Evolutionary conservation across 306 rosid genomes (phyloP).

Genomic region (Casuarina glauca): DNA sequence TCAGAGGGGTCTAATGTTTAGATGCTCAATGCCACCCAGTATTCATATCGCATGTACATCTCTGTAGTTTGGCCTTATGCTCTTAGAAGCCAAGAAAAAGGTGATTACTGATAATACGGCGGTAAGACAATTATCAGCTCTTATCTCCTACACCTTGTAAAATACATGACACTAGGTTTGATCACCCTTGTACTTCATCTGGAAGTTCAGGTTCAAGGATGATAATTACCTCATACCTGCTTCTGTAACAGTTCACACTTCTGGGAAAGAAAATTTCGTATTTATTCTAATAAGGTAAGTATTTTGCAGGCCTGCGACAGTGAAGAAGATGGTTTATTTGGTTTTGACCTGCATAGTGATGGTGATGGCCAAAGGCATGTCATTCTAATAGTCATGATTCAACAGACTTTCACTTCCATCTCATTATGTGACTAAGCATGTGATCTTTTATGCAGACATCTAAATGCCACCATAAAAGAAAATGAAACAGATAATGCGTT

Average conservation of each 20-base stretch:
- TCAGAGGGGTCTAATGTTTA: neutral
- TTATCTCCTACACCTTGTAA: neutral
- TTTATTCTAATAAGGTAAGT: slow-evolving; percentile 25
- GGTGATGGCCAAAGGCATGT: slow-evolving; percentile 82
- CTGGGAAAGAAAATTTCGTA: slow-evolving; percentile 4
- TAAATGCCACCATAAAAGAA: slow-evolving; percentile 54
- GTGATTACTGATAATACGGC: neutral
- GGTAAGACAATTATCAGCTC: neutral
- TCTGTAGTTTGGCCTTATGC: neutral
- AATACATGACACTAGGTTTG: neutral
- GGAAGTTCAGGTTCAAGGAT: slow-evolving; percentile 10
- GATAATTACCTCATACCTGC: slow-evolving; percentile 9
- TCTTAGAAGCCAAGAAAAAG: neutral
- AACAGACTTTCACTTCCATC: slow-evolving; percentile 11
- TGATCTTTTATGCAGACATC: slow-evolving; percentile 46
- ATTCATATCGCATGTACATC: neutral
- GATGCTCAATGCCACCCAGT: neutral
- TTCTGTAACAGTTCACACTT: slow-evolving; percentile 8
- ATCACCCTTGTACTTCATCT: neutral
- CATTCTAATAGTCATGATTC: slow-evolving; percentile 16
- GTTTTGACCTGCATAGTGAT: slow-evolving; percentile 90
- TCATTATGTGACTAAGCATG: slow-evolving; percentile 20
- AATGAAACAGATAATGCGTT: slow-evolving; percentile 46
- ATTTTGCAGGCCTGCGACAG: slow-evolving; percentile 68
- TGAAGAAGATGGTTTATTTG: slow-evolving; percentile 84